Conservation (phyloP, 345 rosid species). For the Firmiana major region DNA sequence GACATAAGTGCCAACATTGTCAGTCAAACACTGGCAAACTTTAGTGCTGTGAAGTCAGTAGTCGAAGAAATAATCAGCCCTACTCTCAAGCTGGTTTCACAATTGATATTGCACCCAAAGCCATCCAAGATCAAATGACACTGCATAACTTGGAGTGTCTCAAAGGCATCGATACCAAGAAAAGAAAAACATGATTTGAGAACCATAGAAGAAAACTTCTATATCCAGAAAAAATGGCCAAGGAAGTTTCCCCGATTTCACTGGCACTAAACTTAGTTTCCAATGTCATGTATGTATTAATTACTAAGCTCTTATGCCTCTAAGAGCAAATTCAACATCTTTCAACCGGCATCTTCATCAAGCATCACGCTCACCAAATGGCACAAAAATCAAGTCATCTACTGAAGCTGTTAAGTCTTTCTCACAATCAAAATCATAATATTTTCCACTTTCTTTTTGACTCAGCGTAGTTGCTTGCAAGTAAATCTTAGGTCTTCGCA, state of each 20-base stretch:
- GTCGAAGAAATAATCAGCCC: background rate
- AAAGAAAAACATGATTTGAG: background rate
- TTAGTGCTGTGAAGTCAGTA: background rate
- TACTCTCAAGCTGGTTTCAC: background rate
- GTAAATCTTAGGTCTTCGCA: background rate
- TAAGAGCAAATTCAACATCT: background rate
- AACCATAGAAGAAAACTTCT: background rate
- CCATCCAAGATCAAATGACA: background rate
- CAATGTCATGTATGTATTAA: background rate
- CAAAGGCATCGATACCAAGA: background rate
- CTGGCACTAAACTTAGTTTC: background rate
- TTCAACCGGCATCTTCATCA: background rate
- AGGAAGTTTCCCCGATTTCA: background rate
- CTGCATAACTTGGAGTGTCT: background rate
- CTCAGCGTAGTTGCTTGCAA: background rate
- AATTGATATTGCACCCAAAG: background rate
- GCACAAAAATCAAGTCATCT: background rate
- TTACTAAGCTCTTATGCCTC: background rate
- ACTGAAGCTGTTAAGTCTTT: background rate
- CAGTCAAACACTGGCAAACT: background rate
- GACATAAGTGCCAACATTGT: background rate
- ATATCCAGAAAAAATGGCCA: background rate
- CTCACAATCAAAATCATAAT: background rate
- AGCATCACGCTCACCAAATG: background rate
- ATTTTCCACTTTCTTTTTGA: background rate